Conservation (phyloP, 495 filamentous ascomycete species). For the Pyrenula aspistea region DNA sequence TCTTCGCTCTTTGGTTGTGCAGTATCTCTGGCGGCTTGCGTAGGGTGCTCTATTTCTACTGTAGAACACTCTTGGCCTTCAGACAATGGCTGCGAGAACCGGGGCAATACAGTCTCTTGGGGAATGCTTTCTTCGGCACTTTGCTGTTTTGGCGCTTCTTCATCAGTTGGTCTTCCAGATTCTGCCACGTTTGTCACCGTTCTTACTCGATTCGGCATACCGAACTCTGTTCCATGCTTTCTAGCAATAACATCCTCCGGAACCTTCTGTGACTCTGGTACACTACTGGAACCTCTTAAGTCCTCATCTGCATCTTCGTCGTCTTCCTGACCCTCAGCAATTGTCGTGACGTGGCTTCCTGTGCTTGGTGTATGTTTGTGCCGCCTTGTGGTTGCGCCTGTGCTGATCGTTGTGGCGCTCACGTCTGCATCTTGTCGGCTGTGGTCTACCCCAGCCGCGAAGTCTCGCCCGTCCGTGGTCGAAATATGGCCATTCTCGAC, state of each 20-base stretch:
- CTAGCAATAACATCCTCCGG: neutral
- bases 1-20: neutral
- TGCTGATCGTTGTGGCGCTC: conserved; percentile 25
- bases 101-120: neutral
- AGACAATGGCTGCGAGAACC: neutral
- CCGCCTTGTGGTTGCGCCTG: conserved; percentile 55
- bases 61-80: neutral
- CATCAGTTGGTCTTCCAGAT: neutral
- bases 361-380: conserved; percentile 65
- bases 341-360: conserved; percentile 61
- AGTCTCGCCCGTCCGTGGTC: conserved; percentile 1
- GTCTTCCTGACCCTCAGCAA: conserved; percentile 62
- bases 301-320: conserved; percentile 16
- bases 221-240: neutral
- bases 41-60: neutral
- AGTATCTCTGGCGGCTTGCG: neutral
- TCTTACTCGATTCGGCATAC: neutral
- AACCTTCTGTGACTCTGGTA: neutral
- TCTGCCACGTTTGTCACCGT: neutral
- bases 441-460: neutral
- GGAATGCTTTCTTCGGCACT: neutral
- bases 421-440: conserved; percentile 21
- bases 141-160: neutral
- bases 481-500: conserved; percentile 5
- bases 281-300: neutral